Evolutionary conservation across 306 rosid species (phyloP).

Genomic region (Castanopsis chinensis): DNA sequence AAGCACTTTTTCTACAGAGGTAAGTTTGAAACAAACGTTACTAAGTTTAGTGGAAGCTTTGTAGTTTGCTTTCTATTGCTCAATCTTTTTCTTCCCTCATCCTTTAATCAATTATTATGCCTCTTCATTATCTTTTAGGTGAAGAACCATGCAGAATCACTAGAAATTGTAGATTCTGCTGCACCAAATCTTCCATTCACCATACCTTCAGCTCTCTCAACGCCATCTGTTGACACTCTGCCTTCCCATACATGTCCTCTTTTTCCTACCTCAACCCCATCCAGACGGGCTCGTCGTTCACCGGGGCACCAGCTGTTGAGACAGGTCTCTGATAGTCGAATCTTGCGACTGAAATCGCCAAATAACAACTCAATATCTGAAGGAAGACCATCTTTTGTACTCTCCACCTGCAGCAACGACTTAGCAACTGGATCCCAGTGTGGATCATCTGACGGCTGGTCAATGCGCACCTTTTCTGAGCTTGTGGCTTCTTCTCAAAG

Average conservation of each 20-base stretch:
- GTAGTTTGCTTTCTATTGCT: constrained; percentile 18
- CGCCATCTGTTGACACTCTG: constrained; percentile 49
- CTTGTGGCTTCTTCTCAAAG: constrained; percentile 85
- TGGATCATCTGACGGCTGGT: constrained; percentile 95
- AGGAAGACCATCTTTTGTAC: constrained; percentile 74
- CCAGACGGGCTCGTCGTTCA: constrained; percentile 71
- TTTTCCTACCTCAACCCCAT: constrained; percentile 55
- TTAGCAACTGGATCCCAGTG: constrained; percentile 65
- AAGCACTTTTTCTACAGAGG: constrained; percentile 54
- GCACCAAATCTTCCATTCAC: constrained; percentile 55
- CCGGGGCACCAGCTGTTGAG: constrained; percentile 69
- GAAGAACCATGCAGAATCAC: constrained; percentile 53
- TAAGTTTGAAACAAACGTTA: constrained; percentile 37
- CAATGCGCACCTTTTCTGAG: constrained; percentile 91
- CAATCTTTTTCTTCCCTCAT: constrained; percentile 9
- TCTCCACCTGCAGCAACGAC: constrained; percentile 79
- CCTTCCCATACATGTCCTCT: constrained; percentile 39
- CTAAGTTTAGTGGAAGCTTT: not conserved
- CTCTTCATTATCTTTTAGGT: constrained; percentile 40
- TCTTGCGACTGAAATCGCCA: constrained; percentile 72
- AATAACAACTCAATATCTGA: constrained; percentile 70
- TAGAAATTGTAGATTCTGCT: constrained; percentile 48
- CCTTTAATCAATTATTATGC: constrained; percentile 6
- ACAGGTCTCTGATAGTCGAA: constrained; percentile 79
- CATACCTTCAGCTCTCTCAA: constrained; percentile 52